Base-by-base conservation (phyloP, 371 early-diverging fungal species). In the Batrachochytrium dendrobatidis region DNA sequence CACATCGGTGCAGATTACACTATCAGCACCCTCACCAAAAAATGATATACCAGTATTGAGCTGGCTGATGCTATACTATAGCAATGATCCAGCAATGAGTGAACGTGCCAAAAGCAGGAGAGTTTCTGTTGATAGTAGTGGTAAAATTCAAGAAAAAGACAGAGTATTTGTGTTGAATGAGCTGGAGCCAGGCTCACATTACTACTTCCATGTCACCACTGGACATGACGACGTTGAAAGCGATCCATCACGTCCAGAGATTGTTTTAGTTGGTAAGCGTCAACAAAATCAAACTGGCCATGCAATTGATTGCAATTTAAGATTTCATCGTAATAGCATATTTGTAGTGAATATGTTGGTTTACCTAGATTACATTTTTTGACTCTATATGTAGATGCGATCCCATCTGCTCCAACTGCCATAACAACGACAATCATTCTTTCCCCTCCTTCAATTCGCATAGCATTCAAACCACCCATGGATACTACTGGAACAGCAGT, bases 261-360 rank as follows among this genome's bases (percentile, higher is more conserved):
- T 55, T 1, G 25, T 69, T 30, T 61, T 70, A 4, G 74, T 74
- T 18, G 72, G 72, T 71, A 46, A 28, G 65, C 44, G 17, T n/a
- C n/a, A n/a, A n/a, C n/a, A n/a, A n/a, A n/a, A n/a, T n/a, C n/a
- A n/a, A n/a, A n/a, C n/a, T n/a, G n/a, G n/a, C n/a, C n/a, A n/a
- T n/a, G n/a, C n/a, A n/a, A n/a, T n/a, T n/a, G n/a, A n/a, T n/a
- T n/a, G n/a, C n/a, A n/a, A n/a, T n/a, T n/a, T n/a, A n/a, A n/a
- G n/a, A n/a, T n/a, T n/a, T n/a, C n/a, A 22, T 22, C 20, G 43
- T 44, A 18, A n/a, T 43, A 55, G 3, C 8, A 5, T 26, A 30
- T 12, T 15, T 32, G 1, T 26, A 29, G 18, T 20, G 66, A 61
- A 68, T 53, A 54, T 48, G 26, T 50, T 65, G 12, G 63, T 68